Evolutionary conservation across 2,329 filamentous ascomycete genomes (phyloP), one percentile per base, ranked within the genome.

Genomic region (Fusarium acutatum): DNA sequence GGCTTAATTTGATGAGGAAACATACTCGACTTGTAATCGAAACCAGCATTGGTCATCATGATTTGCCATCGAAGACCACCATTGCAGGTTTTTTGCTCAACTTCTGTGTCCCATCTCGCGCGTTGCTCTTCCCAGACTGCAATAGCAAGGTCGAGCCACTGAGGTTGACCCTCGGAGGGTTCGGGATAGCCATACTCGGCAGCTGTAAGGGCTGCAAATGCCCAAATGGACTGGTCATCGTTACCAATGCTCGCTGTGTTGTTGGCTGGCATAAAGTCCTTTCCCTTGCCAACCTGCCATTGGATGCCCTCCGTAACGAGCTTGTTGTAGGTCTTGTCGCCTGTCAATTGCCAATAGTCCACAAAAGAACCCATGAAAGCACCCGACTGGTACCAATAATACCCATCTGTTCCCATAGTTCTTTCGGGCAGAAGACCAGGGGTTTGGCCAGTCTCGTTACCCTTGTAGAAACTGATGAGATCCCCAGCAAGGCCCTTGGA

Each of bases 51-150:
- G 74, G 91, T 90, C 6, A 87, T 83, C 71, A 90, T 92, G 58
- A 96, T 92, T 83, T 96, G 93, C 92, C 92, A 94, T 75, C 92
- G 86, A 93, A 91, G 84, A 92, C 86, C 67, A 1, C 85, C 80
- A 9, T 86, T 86, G 22, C 67, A 70, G 3, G 41, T 46, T 8
- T 38, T 30, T 6, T 85, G 83, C 30, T 82, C 77, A 2, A 87
- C 89, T 64, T 88, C 85, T 3, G 88, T 88, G 71, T 93, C 90
- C 78, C 89, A 95, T 14, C 72, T 52, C 3, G 15, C 13, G 1
- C 65, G 60, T 22, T 70, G 65, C 10, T 43, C 41, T 15, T 73
- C 58, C 40, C 61, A 74, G 4, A 93, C 91, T 3, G 50, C 90
- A 79, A 92, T 88, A 0, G 90, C 92, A 10, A 94, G 85, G 3